A percentile compares a stretch with the other conserved stretches of the same genome.
Conservation (phyloP, 768 basidiomycete genomes). For the Russula sp. region DNA sequence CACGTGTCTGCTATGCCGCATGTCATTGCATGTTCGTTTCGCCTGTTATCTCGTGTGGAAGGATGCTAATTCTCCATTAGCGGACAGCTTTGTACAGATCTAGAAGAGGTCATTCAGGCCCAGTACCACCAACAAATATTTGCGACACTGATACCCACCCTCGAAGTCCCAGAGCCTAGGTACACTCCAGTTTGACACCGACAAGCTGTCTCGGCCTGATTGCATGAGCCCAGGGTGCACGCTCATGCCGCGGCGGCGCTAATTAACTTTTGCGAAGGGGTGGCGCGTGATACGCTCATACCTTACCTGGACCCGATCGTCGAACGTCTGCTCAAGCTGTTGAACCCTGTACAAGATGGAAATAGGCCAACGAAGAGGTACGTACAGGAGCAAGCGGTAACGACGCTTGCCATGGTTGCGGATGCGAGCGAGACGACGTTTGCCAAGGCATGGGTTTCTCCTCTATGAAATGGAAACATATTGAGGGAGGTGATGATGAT, state of each 20-base stretch:
- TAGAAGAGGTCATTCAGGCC: constrained; percentile 77
- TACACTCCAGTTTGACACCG: constrained; percentile 27
- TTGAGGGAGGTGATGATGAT: background rate
- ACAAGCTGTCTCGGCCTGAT: background rate
- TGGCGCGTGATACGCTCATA: constrained; percentile 60
- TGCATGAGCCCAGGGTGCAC: constrained; percentile 50
- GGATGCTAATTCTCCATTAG: constrained; percentile 31
- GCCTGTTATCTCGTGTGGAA: background rate
- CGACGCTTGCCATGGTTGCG: constrained; percentile 84
- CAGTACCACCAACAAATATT: constrained; percentile 63
- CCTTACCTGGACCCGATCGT: constrained; percentile 80
- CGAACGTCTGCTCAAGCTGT: constrained; percentile 56
- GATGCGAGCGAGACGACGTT: constrained; percentile 78
- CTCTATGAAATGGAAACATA: background rate
- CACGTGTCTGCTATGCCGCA: constrained; percentile 65
- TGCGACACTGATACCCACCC: constrained; percentile 57
- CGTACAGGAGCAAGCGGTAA: constrained; percentile 84
- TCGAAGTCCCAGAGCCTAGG: constrained; percentile 72
- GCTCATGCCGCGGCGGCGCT: constrained; percentile 82
- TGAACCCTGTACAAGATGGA: constrained; percentile 41
- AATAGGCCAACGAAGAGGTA: constrained; percentile 47
- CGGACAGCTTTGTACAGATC: constrained; percentile 84
- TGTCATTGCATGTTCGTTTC: constrained; percentile 72
- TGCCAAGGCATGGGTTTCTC: constrained; percentile 43
- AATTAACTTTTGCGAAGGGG: constrained; percentile 89